Conservation (phyloP, 2,329 filamentous ascomycete genomes). For the Penicillium sp. region DNA sequence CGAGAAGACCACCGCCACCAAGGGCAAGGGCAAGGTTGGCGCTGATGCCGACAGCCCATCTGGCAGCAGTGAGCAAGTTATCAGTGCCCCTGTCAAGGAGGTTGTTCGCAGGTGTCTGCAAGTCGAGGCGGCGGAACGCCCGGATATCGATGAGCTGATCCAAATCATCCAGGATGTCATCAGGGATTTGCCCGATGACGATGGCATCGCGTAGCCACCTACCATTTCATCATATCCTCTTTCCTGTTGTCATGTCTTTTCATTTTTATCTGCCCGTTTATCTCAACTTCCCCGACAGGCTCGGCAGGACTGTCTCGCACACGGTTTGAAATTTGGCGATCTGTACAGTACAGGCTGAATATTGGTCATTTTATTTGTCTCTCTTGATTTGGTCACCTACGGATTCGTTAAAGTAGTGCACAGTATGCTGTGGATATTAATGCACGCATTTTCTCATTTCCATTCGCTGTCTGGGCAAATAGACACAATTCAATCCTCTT, state of each 20-base stretch:
- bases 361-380: conserved; percentile 14
- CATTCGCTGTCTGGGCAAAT: too few relatives aligned
- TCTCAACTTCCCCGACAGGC: conserved; percentile 22
- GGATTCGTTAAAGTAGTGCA: background rate
- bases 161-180: conserved; percentile 75
- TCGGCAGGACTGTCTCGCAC: conserved; percentile 16
- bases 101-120: conserved; percentile 83
- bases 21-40: conserved; percentile 57
- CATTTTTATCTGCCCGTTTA: background rate
- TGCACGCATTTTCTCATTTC: background rate
- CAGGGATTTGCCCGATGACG: conserved; percentile 67
- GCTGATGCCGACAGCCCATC: conserved; percentile 27
- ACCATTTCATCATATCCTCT: background rate
- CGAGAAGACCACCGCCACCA: conserved; percentile 66
- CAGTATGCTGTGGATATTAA: background rate
- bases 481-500: too few relatives aligned
- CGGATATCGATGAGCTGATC: conserved; percentile 84
- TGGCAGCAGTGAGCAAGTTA: conserved; percentile 55
- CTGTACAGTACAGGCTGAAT: conserved; percentile 31
- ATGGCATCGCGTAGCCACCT: conserved; percentile 30
- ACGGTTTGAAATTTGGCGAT: conserved; percentile 21
- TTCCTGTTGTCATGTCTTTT: conserved; percentile 6
- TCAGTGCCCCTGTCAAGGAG: conserved; percentile 82
- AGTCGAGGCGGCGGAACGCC: conserved; percentile 85
- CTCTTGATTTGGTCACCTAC: background rate